A percentile compares a stretch with the other conserved stretches of the same genome.
These are phyloP conservation scores for Trypanosoma cruzi DNA, from an alignment of 208 protist species.

Conservation along the genomic window DNA sequence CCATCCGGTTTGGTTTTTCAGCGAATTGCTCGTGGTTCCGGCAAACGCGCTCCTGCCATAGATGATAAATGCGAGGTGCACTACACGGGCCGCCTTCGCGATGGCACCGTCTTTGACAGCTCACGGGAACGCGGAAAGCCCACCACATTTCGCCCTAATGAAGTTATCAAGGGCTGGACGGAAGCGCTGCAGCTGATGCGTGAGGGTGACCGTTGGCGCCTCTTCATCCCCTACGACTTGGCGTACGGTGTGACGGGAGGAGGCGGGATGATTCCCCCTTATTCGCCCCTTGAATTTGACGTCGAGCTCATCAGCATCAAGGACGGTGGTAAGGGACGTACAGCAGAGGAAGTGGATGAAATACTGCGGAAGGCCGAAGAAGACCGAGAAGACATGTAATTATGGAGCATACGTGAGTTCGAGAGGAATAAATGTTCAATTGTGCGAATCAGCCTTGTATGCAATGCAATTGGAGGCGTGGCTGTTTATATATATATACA, in stretches of 20 bases:
- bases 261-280: constrained; percentile 39
- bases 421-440: background rate
- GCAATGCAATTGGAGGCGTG: too few relatives aligned
- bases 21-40: constrained; percentile 44
- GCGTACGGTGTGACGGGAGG: constrained; percentile 67
- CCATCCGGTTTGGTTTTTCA: constrained; percentile 78
- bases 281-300: constrained; percentile 60
- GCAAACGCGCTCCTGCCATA: constrained; percentile 43
- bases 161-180: constrained; percentile 60
- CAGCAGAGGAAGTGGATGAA: constrained; percentile 54
- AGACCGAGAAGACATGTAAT: constrained; percentile 49
- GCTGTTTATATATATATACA: background rate
- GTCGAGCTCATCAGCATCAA: constrained; percentile 65
- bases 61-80: constrained; percentile 70
- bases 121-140: constrained; percentile 53
- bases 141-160: constrained; percentile 45
- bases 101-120: constrained; percentile 54
- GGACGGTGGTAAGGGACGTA: constrained; percentile 42
- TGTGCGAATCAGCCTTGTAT: background rate
- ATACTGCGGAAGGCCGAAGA: constrained; percentile 36
- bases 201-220: constrained; percentile 77
- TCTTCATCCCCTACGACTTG: constrained; percentile 71
- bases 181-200: constrained; percentile 90
- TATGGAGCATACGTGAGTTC: background rate
- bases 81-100: constrained; percentile 64